phyloP scores from a whole-genome alignment of 306 rosid species.

The Medicago arabica region DNA sequence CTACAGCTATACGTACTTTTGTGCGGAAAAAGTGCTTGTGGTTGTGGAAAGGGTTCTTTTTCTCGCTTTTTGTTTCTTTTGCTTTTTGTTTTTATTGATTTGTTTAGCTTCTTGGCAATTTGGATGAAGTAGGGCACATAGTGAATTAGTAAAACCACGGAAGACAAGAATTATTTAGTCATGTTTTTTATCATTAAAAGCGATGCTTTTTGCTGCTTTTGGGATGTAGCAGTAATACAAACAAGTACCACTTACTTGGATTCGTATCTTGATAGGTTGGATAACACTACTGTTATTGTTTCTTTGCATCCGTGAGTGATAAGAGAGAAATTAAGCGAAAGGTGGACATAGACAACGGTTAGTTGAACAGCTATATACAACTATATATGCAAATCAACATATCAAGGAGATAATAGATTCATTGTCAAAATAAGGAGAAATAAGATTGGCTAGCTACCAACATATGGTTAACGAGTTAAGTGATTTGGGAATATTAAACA shows the following conservation, averaged over 20 bases:
- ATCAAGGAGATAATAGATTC: no score
- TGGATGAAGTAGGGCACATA: neutral
- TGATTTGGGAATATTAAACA: no score
- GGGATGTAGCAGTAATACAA: neutral
- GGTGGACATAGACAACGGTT: neutral
- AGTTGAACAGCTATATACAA: neutral
- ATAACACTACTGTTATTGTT: neutral
- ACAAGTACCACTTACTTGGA: neutral
- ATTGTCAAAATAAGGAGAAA: no score
- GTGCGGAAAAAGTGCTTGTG: conserved; percentile 14
- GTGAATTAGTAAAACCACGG: neutral
- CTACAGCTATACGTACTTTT: neutral
- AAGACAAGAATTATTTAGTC: neutral
- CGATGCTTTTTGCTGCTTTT: neutral
- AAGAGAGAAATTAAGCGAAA: neutral
- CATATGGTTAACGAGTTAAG: no score
- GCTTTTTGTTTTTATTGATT: neutral
- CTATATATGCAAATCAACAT: no score
- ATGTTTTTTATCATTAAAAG: neutral
- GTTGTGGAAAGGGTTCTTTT: neutral
- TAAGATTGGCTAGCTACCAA: no score
- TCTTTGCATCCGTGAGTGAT: neutral
- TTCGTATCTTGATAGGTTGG: neutral
- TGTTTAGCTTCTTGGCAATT: neutral
- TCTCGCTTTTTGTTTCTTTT: neutral